phyloP scores from a whole-genome alignment of 176 grass and related monocot species.

The Avena eriantha region DNA sequence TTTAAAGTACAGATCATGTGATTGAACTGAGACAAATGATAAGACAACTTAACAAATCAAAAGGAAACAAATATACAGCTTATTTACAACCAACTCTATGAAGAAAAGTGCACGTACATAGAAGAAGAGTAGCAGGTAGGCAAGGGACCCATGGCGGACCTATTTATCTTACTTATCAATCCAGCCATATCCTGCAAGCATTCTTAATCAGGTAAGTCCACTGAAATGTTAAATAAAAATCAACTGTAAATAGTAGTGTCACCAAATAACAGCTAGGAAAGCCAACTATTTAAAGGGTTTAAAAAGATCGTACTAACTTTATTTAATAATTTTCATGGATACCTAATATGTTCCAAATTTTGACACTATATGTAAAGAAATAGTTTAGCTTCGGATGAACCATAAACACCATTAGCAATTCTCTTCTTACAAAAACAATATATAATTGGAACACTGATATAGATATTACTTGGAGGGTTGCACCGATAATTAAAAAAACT shows the following conservation, averaged over 20 bases:
- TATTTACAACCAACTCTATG: constrained; percentile 25
- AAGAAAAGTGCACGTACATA: constrained; percentile 65
- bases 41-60: constrained; percentile 34
- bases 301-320: background rate
- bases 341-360: constrained; percentile 1
- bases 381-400: background rate
- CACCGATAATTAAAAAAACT: background rate
- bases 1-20: background rate
- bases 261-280: constrained; percentile 9
- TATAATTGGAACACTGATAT: background rate
- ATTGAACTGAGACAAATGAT: constrained; percentile 12
- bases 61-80: constrained; percentile 10
- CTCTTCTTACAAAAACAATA: background rate
- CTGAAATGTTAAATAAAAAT: background rate
- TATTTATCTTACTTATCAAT: constrained; percentile 98
- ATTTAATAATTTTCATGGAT: background rate
- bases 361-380: background rate
- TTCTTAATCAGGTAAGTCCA: constrained; percentile 27
- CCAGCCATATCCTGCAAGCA: constrained; percentile 96
- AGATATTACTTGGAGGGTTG: background rate
- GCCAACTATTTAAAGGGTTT: background rate
- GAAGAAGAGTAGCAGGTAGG: constrained; percentile 86
- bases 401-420: background rate
- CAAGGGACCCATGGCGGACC: constrained; percentile 86
- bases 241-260: constrained; percentile 16